A percentile compares a stretch with the other conserved stretches of the same genome.
These are phyloP conservation scores for Giardia muris DNA, from an alignment of 208 protist genomes.

Conservation along the genomic window DNA sequence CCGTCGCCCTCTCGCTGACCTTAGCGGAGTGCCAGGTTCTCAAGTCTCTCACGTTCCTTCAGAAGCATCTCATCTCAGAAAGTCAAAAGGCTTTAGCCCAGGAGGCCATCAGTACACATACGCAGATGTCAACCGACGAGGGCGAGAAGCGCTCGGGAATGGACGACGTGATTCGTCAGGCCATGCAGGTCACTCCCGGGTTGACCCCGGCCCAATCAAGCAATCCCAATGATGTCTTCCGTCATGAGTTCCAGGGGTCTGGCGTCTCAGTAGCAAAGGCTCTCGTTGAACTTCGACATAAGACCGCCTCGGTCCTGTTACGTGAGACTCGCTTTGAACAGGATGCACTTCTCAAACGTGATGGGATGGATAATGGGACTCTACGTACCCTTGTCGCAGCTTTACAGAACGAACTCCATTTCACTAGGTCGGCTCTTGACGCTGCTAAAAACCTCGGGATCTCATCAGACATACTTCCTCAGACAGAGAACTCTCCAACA, in stretches of 20 bases:
- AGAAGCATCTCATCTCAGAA: not conserved
- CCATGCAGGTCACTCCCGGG: not conserved
- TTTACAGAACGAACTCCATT: conserved; percentile 3
- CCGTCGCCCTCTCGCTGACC: not conserved
- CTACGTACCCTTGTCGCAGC: not conserved
- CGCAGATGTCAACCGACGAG: not conserved
- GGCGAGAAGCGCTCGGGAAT: not conserved
- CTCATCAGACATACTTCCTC: not conserved
- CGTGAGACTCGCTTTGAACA: not conserved
- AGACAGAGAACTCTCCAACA: not conserved
- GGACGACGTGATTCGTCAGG: not conserved
- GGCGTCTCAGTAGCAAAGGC: not conserved
- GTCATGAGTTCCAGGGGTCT: conserved; percentile 11
- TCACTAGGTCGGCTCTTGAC: not conserved
- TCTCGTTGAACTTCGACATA: not conserved
- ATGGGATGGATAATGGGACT: not conserved
- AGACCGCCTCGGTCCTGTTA: not conserved
- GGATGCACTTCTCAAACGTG: conserved; percentile 20
- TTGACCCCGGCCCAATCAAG: not conserved
- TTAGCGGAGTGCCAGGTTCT: not conserved
- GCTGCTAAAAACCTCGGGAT: not conserved
- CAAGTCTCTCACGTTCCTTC: not conserved
- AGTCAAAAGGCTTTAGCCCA: not conserved
- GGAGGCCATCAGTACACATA: not conserved
- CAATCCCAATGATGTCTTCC: conserved; percentile 2